phyloP scores from a whole-genome alignment of 2,329 filamentous ascomycete genomes.

The Akanthomyces lecanii region DNA sequence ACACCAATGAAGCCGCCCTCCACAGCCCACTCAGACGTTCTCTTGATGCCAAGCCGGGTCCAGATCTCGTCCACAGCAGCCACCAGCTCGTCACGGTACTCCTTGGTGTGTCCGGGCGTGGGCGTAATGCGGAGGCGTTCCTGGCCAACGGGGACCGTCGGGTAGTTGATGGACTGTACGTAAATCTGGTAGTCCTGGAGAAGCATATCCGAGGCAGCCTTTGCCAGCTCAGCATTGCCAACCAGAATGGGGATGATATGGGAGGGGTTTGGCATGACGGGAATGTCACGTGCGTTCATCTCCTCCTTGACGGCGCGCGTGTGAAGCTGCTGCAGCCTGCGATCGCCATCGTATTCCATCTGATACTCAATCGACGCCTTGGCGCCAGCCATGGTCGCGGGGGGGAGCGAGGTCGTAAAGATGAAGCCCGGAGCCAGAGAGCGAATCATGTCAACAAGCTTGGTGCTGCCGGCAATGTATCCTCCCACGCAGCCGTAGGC shows the following conservation, averaged over 20 bases:
- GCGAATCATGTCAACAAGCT: slow-evolving; percentile 86
- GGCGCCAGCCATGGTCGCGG: slow-evolving; percentile 94
- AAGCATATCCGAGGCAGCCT: slow-evolving; percentile 86
- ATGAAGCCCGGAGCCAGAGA: slow-evolving; percentile 97
- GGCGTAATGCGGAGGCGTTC: slow-evolving; percentile 94
- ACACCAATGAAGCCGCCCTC: slow-evolving; percentile 94
- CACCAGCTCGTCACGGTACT: slow-evolving; percentile 82
- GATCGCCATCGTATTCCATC: slow-evolving; percentile 77
- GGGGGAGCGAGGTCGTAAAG: slow-evolving; percentile 94
- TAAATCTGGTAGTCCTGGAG: slow-evolving; percentile 90
- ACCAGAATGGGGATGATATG: slow-evolving; percentile 95
- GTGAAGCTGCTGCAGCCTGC: slow-evolving; percentile 90
- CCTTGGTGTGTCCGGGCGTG: slow-evolving; percentile 83
- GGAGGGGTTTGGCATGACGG: slow-evolving; percentile 94
- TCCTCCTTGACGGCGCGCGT: slow-evolving; percentile 90
- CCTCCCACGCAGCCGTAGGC: slow-evolving; percentile 97
- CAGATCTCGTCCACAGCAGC: slow-evolving; percentile 82
- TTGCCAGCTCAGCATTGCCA: slow-evolving; percentile 88
- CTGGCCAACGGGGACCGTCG: slow-evolving; percentile 95
- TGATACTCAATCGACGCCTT: slow-evolving; percentile 92
- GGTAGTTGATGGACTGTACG: slow-evolving; percentile 98
- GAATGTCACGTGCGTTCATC: slow-evolving; percentile 74
- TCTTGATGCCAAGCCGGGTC: slow-evolving; percentile 83
- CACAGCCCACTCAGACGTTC: slow-evolving; percentile 85
- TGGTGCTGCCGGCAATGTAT: slow-evolving; percentile 87